Evolutionary conservation across 1,284 basidiomycete species (phyloP), one percentile per base, ranked within the genome.

Genomic region (Cryptococcus sp.): DNA sequence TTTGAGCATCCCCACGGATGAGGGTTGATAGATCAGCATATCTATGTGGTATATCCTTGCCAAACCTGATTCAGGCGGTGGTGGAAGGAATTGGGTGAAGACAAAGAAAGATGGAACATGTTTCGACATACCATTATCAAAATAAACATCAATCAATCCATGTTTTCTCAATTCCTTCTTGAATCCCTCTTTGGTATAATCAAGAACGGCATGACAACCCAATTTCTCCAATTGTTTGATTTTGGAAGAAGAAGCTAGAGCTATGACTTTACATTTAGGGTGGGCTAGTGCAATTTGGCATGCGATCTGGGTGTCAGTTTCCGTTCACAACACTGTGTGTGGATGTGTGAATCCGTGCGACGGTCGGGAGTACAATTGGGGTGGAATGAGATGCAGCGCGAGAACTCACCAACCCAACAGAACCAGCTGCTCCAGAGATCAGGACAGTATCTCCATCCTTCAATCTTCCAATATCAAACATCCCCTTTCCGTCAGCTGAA

Each of bases 341-440:
- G 56, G 39, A 13, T 36, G 34, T 36, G 11, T 10, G 34, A 36
- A n/a, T n/a, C n/a, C 34, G 10, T 36, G 34, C 34, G 10, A 36
- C 10, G 34, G 34, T 10, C 10, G 34, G 34, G 10, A n/a, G 11
- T 19, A 39, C 19, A 9, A 28, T 28, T 11, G 4, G 7, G 23
- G 41, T 10, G 5, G 21, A 31, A 41, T 32, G 14, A 16, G 14
- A 14, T 36, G n/a, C n/a, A n/a, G n/a, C n/a, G n/a, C n/a, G n/a
- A 11, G 28, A 11, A 73, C 77, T 59, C 50, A 79, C 80, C 60
- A 64, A 66, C 19, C 78, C 75, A 18, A 90, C 88, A 3, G 88
- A 85, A n/a, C 91, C 91, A 19, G 90, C 91, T 0, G 91, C 91
- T 19, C 88, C 91, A 1, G 88, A 88, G 19, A 94, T 85, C 23